These are phyloP conservation scores for Tylopilus vinaceipallidus DNA, from an alignment of 768 basidiomycete genomes.

Conservation along the genomic window DNA sequence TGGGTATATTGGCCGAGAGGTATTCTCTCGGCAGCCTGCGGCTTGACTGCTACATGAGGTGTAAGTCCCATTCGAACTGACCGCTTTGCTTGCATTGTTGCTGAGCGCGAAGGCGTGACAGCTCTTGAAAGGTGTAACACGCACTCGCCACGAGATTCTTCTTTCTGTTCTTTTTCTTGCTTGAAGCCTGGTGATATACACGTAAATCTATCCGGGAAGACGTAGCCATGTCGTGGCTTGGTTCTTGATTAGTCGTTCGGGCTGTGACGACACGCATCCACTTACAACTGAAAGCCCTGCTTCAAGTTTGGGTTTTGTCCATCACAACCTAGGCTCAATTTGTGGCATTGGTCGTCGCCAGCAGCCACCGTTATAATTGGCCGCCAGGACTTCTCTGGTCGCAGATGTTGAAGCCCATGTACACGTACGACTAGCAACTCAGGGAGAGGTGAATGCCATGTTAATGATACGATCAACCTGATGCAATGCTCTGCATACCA, in stretches of 20 bases:
- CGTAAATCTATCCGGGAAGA: conserved; percentile 49
- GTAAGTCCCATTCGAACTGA: too few species aligned
- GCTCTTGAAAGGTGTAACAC: too few species aligned
- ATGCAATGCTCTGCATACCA: background rate
- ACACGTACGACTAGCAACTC: conserved; percentile 37
- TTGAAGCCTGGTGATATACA: conserved; percentile 55
- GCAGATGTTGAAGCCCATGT: conserved; percentile 40
- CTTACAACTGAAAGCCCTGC: conserved; percentile 52
- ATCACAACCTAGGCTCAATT: conserved; percentile 60
- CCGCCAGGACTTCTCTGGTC: conserved; percentile 64
- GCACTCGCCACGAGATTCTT: too few species aligned
- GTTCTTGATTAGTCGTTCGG: background rate
- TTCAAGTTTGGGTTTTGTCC: conserved; percentile 71
- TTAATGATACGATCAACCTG: too few species aligned
- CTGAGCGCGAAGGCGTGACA: too few species aligned
- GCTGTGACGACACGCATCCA: background rate
- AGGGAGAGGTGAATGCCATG: background rate
- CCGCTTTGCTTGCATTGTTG: conserved; percentile 41
- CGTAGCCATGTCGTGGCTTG: conserved; percentile 36
- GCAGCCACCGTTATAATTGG: conserved; percentile 63
- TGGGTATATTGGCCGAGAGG: too few species aligned
- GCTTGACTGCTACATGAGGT: too few species aligned
- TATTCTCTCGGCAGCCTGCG: too few species aligned
- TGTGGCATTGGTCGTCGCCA: conserved; percentile 50
- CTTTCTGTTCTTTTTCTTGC: conserved; percentile 63